Percentiles rank a stretch among this genome's conserved stretches.
These are phyloP conservation scores for Aspergillus heteromorphus DNA, from an alignment of 495 filamentous ascomycete species.

Conservation along the genomic window DNA sequence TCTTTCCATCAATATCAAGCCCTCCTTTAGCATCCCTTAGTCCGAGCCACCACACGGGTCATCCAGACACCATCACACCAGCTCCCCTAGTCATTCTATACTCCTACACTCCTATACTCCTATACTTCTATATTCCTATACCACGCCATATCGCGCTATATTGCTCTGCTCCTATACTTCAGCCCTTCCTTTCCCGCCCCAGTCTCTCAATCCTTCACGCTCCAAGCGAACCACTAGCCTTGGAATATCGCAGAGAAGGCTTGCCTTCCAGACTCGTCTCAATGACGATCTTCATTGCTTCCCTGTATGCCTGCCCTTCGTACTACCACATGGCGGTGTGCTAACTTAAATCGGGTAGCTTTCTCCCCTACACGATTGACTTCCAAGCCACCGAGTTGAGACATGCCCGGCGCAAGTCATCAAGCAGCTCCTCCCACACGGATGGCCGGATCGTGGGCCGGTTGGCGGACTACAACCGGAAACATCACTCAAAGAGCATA, in stretches of 20 bases:
- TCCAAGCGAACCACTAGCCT: background rate
- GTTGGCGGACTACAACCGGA: conserved; percentile 16
- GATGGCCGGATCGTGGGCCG: conserved; percentile 32
- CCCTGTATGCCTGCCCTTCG: conserved; percentile 58
- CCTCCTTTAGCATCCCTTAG: background rate
- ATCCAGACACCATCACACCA: background rate
- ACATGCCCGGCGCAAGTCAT: conserved; percentile 24
- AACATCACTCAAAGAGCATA: conserved; percentile 20
- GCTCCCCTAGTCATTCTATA: background rate
- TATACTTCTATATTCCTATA: no score
- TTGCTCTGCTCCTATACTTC: conserved; percentile 14
- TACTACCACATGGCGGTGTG: conserved; percentile 3
- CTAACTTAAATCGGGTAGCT: conserved; percentile 43
- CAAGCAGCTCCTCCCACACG: conserved; percentile 34
- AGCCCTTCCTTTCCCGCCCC: conserved; percentile 18
- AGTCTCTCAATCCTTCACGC: background rate
- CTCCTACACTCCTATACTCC: no score
- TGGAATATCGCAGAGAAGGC: background rate
- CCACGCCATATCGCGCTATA: no score
- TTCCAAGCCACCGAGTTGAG: conserved; percentile 47
- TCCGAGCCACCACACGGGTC: background rate
- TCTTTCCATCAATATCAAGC: background rate
- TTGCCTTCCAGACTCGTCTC: conserved; percentile 17
- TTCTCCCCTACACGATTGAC: conserved; percentile 84
- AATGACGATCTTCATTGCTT: conserved; percentile 80